Conservation (phyloP, 805 yeast species). For the Wickerhamiella sergipiensis region DNA sequence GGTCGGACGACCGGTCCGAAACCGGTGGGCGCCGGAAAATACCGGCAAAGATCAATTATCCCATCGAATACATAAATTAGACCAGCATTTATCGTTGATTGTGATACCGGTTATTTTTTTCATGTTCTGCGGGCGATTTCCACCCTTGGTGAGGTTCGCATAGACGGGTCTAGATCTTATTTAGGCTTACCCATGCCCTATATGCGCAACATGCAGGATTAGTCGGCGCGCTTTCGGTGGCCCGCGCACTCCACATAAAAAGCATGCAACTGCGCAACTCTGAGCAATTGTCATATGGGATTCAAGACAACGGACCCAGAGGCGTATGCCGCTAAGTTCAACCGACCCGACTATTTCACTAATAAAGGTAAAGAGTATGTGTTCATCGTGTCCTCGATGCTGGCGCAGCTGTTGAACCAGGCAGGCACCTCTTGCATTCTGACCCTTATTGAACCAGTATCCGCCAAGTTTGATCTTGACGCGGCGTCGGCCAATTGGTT, state of each 20-base stretch:
- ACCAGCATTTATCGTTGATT: too few species aligned
- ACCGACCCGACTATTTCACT: conserved; percentile 12
- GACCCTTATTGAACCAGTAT: conserved; percentile 22
- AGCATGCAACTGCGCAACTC: not conserved
- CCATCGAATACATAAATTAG: too few species aligned
- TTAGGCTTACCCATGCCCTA: not conserved
- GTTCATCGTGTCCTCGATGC: conserved; percentile 30
- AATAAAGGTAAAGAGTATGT: conserved; percentile 11
- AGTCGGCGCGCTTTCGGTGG: not conserved
- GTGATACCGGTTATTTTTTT: too few species aligned
- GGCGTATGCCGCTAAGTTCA: conserved; percentile 4
- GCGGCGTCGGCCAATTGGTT: conserved; percentile 38
- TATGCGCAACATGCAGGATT: not conserved
- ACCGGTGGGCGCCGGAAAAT: not conserved
- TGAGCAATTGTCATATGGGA: not conserved
- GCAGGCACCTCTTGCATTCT: conserved; percentile 12
- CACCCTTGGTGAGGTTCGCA: not conserved
- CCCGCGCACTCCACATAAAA: not conserved
- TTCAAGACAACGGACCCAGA: not conserved
- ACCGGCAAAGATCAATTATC: not conserved
- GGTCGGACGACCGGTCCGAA: not conserved
- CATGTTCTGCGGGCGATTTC: too few species aligned
- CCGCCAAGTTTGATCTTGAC: conserved; percentile 20
- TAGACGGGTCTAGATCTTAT: not conserved
- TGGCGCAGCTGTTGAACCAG: conserved; percentile 48